Evolutionary conservation across 345 rosid genomes (phyloP), one percentile per base, ranked within the genome.

Genomic region (Eutrema japonicum): DNA sequence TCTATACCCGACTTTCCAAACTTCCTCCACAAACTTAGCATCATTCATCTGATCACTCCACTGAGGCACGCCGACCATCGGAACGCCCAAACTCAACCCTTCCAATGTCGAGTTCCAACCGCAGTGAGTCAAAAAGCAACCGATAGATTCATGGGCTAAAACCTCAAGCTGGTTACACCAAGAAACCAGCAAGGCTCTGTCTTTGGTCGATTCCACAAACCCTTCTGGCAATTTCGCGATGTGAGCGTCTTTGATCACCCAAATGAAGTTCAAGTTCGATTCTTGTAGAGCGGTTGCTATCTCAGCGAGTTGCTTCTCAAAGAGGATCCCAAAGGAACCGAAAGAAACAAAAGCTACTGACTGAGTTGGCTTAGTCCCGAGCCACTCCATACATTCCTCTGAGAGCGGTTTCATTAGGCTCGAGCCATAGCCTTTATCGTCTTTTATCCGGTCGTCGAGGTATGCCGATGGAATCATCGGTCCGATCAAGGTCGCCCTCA

Each of bases 91-190:
- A 80, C 91, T 83, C 14, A 90, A 75, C 40, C 86, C 96, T 82
- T 90, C 96, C 1, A 88, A 70, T 0, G 88, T 86, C 3, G 96
- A 89, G 78, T 89, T 87, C 92, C 96, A 89, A 33, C 96, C 92
- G 11, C 90, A 84, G 10, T 89, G 96, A 5, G 96, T 82, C 78
- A 89, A 78, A 33, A 89, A 89, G 60, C 96, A 84, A 12, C 96
- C 87, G 0, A 78, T 43, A 0, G 89, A 83, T 43, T 27, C 48
- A 64, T 86, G 88, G 12, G 80, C 83, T 5, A 88, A 83, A 72
- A 87, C 60, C 78, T 87, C 86, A 36, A 88, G 83, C 65, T 90
- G 96, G 85, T 84, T 82, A 75, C 87, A 87, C 96, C 93, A 88
- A 13, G 80, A 73, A 38, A 80, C 83, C 4, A 86, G 59, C 41